Conservation (phyloP, 345 rosid species). For the Lepidium sativum region DNA sequence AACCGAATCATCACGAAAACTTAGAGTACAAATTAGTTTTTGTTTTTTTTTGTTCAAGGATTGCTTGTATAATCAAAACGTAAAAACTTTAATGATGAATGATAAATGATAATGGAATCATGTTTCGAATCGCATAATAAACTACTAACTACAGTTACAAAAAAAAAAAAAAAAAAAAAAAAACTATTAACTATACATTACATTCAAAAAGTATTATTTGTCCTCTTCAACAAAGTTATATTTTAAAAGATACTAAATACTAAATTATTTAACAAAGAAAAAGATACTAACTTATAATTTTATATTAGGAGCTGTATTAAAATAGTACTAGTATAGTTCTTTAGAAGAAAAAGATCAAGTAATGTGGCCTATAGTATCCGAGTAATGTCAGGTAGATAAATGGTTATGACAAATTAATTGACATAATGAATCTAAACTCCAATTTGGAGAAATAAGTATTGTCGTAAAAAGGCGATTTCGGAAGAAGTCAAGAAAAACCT, state of each 20-base stretch:
- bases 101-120: background rate
- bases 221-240: background rate
- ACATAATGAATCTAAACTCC: background rate
- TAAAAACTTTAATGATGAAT: background rate
- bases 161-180: too few species aligned
- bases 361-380: too few species aligned
- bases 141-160: too few species aligned
- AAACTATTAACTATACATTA: too few species aligned
- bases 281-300: background rate
- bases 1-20: too few species aligned
- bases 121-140: background rate
- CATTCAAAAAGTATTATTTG: background rate
- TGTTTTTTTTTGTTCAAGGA: background rate
- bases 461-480: background rate
- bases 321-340: background rate
- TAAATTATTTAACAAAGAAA: too few species aligned
- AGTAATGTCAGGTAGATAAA: too few species aligned
- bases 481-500: slow-evolving; percentile 30
- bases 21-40: too few species aligned
- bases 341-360: too few species aligned
- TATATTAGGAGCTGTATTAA: background rate
- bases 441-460: slow-evolving; percentile 1
- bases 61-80: background rate
- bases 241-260: background rate
- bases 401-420: background rate